Conservation (phyloP, 495 filamentous ascomycete genomes). For the Pyronema domesticum region DNA sequence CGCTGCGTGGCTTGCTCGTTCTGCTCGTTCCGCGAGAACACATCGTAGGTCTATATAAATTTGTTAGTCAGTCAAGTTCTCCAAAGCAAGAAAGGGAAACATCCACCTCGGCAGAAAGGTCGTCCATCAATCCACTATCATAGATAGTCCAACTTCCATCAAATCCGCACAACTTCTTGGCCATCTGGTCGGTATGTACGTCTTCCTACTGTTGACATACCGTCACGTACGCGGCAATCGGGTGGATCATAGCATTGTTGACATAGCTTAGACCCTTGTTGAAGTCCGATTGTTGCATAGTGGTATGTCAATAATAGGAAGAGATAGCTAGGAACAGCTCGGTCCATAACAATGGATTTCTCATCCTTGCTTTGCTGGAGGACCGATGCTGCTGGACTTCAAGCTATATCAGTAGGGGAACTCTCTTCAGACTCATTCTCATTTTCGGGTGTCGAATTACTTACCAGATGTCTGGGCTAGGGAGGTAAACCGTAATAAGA, state of each 20-base stretch:
- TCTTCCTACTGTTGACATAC: slow-evolving; percentile 88
- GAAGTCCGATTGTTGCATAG: slow-evolving; percentile 90
- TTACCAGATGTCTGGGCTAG: too few relatives aligned
- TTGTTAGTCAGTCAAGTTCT: neutral
- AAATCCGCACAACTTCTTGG: slow-evolving; percentile 72
- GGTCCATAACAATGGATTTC: slow-evolving; percentile 42
- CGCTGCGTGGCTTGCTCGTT: slow-evolving; percentile 67
- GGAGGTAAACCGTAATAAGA: too few relatives aligned
- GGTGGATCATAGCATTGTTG: slow-evolving; percentile 83
- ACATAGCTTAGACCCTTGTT: slow-evolving; percentile 77
- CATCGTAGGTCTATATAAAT: slow-evolving; percentile 53
- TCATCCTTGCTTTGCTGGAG: neutral
- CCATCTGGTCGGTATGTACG: slow-evolving; percentile 84
- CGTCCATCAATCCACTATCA: slow-evolving; percentile 88
- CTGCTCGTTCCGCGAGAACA: slow-evolving; percentile 79
- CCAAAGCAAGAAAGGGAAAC: neutral
- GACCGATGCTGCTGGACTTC: too few relatives aligned
- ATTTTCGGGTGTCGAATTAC: too few relatives aligned
- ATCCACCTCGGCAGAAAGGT: slow-evolving; percentile 67
- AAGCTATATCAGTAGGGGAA: too few relatives aligned
- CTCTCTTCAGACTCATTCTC: too few relatives aligned
- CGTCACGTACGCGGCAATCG: slow-evolving; percentile 96
- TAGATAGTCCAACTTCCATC: slow-evolving; percentile 91
- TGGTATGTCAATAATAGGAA: slow-evolving; percentile 44
- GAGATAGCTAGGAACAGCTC: too few relatives aligned